phyloP scores from a whole-genome alignment of 352 stramenopile species.

The Globisporangium sylvaticum region DNA sequence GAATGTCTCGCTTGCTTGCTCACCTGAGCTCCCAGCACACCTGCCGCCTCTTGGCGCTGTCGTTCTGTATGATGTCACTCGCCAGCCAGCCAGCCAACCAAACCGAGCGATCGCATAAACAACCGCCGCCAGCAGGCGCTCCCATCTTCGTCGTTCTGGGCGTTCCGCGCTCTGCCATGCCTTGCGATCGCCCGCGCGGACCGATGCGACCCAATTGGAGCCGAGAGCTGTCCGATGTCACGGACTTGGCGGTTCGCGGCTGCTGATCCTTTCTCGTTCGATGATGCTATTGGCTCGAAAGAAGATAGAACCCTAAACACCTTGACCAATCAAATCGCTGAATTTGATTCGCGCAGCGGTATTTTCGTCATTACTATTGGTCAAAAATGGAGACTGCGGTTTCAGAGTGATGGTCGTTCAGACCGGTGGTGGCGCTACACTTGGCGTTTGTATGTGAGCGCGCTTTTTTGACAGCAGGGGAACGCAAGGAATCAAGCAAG shows the following conservation, averaged over 20 bases:
- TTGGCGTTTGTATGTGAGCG: constrained; percentile 7
- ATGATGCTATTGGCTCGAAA: not conserved
- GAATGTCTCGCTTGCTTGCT: not conserved
- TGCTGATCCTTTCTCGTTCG: constrained; percentile 1
- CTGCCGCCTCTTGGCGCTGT: not conserved
- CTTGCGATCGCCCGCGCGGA: not conserved
- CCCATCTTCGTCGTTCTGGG: constrained; percentile 6
- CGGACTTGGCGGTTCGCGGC: not conserved
- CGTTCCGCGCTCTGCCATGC: not conserved
- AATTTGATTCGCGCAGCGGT: not conserved
- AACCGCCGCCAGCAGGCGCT: not conserved
- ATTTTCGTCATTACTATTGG: not conserved
- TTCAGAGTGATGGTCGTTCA: constrained; percentile 6
- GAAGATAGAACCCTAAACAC: not conserved
- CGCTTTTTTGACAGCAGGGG: not conserved
- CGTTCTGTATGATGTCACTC: not conserved
- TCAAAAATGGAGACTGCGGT: not conserved
- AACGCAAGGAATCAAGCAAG: not conserved
- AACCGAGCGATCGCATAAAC: constrained; percentile 1
- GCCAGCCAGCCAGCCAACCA: not conserved
- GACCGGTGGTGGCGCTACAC: constrained; percentile 16
- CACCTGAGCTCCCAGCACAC: not conserved
- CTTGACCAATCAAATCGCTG: not conserved
- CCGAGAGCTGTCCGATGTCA: constrained; percentile 2
- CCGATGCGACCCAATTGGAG: constrained; percentile 6